Evolutionary conservation across 108 stramenopile genomes (phyloP).

Genomic region (Skeletonema grethae): DNA sequence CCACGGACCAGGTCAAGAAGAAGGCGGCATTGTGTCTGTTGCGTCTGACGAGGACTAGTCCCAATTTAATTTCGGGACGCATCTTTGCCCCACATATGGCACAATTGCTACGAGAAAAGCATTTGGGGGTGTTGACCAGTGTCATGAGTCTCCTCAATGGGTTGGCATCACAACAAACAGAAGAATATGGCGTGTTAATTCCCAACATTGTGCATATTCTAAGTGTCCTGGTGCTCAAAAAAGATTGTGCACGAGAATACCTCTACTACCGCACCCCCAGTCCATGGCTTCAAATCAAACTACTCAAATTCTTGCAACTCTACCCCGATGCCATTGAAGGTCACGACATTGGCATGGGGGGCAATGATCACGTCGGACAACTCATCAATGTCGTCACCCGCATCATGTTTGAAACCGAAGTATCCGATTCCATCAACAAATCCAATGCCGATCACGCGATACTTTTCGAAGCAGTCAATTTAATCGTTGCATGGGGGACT

Average conservation of each 20-base stretch:
- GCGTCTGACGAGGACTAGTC: conserved; percentile 87
- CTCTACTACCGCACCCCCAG: conserved; percentile 95
- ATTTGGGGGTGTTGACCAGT: conserved; percentile 91
- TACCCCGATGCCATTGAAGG: conserved; percentile 77
- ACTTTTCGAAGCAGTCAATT: conserved; percentile 95
- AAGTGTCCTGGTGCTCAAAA: conserved; percentile 86
- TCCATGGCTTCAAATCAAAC: conserved; percentile 96
- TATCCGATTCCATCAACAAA: conserved; percentile 96
- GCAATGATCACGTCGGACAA: conserved; percentile 73
- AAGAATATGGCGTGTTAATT: conserved; percentile 84
- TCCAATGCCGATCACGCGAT: conserved; percentile 97
- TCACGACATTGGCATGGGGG: conserved; percentile 53
- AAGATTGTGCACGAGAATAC: conserved; percentile 87
- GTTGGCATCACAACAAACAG: conserved; percentile 73
- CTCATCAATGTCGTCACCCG: conserved; percentile 85
- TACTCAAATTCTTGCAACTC: conserved; percentile 92
- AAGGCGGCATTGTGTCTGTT: conserved; percentile 95
- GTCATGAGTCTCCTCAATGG: conserved; percentile 89
- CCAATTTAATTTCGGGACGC: conserved; percentile 80
- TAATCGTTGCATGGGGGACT: conserved; percentile 91
- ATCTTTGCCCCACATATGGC: conserved; percentile 89
- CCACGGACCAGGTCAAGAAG: conserved; percentile 91
- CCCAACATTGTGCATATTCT: conserved; percentile 92
- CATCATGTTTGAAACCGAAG: conserved; percentile 90
- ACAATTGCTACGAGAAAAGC: conserved; percentile 87